Evolutionary conservation across 1,284 basidiomycete genomes (phyloP).

Genomic region (Pterulicium gracile): DNA sequence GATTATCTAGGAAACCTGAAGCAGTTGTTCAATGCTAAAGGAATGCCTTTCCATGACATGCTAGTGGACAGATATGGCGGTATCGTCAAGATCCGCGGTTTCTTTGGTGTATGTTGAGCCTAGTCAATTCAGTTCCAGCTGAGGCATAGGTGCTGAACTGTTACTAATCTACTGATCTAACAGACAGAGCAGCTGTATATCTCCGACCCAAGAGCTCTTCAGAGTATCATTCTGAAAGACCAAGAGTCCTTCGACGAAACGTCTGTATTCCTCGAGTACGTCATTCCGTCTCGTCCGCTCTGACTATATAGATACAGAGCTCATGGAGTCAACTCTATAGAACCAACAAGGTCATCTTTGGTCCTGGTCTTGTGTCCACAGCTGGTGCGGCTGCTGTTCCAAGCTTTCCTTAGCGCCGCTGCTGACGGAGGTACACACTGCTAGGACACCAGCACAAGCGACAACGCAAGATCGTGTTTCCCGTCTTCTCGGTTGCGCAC

Average conservation of each 20-base stretch:
- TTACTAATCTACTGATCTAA: no score
- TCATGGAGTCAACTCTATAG: slow-evolving; percentile 9
- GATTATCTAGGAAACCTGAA: slow-evolving; percentile 31
- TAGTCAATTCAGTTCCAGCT: no score
- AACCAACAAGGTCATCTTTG: slow-evolving; percentile 24
- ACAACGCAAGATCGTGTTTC: slow-evolving; percentile 38
- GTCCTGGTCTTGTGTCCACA: slow-evolving; percentile 23
- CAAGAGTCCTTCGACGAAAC: slow-evolving; percentile 41
- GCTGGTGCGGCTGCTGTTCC: slow-evolving; percentile 16
- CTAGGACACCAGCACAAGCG: slow-evolving; percentile 37
- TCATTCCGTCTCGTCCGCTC: slow-evolving; percentile 11
- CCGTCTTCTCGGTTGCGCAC: slow-evolving; percentile 36
- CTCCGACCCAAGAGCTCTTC: slow-evolving; percentile 35
- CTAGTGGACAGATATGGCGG: slow-evolving; percentile 35
- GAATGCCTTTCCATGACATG: slow-evolving; percentile 33
- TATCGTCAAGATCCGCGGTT: slow-evolving; percentile 34
- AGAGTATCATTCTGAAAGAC: slow-evolving; percentile 35
- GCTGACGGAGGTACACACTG: not conserved
- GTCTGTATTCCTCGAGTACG: slow-evolving; percentile 34
- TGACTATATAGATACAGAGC: not conserved
- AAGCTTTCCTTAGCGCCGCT: slow-evolving; percentile 1
- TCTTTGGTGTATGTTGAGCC: slow-evolving; percentile 35
- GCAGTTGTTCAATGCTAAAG: slow-evolving; percentile 36
- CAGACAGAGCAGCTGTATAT: slow-evolving; percentile 36
- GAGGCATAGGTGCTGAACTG: no score